These are phyloP conservation scores for Fraxinus excelsior DNA, from an alignment of 257 asterid species.

Conservation along the genomic window DNA sequence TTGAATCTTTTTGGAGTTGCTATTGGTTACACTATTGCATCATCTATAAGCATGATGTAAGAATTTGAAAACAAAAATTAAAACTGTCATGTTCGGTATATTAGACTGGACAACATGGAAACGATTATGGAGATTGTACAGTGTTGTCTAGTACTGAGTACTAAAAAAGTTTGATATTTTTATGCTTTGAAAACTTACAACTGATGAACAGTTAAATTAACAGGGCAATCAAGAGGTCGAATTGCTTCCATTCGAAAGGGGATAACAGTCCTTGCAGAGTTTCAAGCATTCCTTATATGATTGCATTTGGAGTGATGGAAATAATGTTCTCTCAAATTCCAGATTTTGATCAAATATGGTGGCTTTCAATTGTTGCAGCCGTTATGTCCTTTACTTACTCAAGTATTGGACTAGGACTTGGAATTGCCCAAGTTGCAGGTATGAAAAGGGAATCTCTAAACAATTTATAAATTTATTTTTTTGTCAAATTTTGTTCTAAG, in stretches of 20 bases:
- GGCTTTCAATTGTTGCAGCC: conserved; percentile 81
- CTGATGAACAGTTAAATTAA: background rate
- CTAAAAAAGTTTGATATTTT: background rate
- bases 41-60: conserved; percentile 31
- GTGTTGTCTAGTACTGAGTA: background rate
- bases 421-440: conserved; percentile 65
- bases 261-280: conserved; percentile 53
- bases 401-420: conserved; percentile 65
- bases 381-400: conserved; percentile 79
- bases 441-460: background rate
- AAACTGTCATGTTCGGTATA: background rate
- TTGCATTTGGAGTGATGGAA: conserved; percentile 61
- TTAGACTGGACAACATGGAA: background rate
- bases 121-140: background rate
- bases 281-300: conserved; percentile 66
- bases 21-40: conserved; percentile 54
- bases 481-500: conserved; percentile 15
- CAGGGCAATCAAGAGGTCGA: conserved; percentile 62
- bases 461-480: conserved; percentile 23
- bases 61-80: background rate
- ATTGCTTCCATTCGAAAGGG: conserved; percentile 59
- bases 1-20: conserved; percentile 57
- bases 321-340: conserved; percentile 68
- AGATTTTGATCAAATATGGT: conserved; percentile 68
- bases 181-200: background rate